A percentile compares a stretch with the other conserved stretches of the same genome.
phyloP scores from a whole-genome alignment of 306 rosid species.

The Argentina anserina region DNA sequence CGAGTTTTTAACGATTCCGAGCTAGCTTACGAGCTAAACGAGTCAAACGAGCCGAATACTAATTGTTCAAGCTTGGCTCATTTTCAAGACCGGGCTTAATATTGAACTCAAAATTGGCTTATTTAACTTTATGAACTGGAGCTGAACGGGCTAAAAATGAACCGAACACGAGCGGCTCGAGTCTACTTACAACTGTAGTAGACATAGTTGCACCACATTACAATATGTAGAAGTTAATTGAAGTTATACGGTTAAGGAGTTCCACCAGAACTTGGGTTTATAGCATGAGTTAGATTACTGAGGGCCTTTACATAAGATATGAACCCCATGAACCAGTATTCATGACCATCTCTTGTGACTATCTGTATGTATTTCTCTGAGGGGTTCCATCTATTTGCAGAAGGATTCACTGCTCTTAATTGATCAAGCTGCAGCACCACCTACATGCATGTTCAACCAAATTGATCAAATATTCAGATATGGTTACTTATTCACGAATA shows the following conservation, averaged over 20 bases:
- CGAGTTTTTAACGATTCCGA: no score
- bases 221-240: background rate
- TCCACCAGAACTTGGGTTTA: conserved; percentile 16
- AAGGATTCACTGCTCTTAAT: conserved; percentile 45
- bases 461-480: background rate
- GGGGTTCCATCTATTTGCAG: conserved; percentile 48
- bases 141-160: no score
- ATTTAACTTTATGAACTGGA: no score
- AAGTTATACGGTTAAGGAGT: background rate
- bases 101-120: no score
- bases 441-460: conserved; percentile 26
- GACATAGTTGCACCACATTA: background rate
- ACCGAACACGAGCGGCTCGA: no score
- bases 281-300: conserved; percentile 42
- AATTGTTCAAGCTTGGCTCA: no score
- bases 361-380: conserved; percentile 47
- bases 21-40: no score
- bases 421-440: conserved; percentile 52
- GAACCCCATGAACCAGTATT: conserved; percentile 75
- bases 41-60: no score
- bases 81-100: no score
- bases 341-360: conserved; percentile 55
- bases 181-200: no score
- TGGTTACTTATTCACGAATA: background rate
- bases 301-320: conserved; percentile 66